These are phyloP conservation scores for Scheffersomyces segobiensis DNA, from an alignment of 1,139 yeast genomes.

Conservation along the genomic window DNA sequence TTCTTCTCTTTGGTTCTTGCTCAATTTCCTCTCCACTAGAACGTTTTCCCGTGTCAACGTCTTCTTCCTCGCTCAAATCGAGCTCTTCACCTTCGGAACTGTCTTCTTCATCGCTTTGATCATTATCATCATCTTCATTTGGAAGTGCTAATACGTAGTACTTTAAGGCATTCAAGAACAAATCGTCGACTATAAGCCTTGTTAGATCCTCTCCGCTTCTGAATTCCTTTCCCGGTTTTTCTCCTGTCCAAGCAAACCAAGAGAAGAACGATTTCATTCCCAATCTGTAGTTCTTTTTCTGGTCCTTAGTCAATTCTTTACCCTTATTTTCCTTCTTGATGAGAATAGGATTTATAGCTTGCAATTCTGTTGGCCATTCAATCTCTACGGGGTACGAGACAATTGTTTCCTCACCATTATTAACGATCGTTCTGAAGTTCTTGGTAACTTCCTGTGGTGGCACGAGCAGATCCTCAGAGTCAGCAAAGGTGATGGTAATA, in stretches of 20 bases:
- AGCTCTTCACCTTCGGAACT: constrained; percentile 56
- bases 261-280: constrained; percentile 78
- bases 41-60: constrained; percentile 10
- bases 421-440: constrained; percentile 43
- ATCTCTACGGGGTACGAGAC: constrained; percentile 51
- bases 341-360: constrained; percentile 50
- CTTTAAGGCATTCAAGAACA: constrained; percentile 71
- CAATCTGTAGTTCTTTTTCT: constrained; percentile 59
- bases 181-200: constrained; percentile 59
- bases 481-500: constrained; percentile 53
- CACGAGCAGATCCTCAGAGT: constrained; percentile 37
- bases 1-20: neutral
- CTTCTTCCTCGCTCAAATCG: constrained; percentile 53
- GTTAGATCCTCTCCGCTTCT: constrained; percentile 73
- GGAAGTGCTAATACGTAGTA: constrained; percentile 71
- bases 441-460: constrained; percentile 57
- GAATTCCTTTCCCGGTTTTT: constrained; percentile 70
- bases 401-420: constrained; percentile 54
- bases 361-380: constrained; percentile 61
- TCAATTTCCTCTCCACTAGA: neutral
- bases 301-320: constrained; percentile 41
- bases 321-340: constrained; percentile 38
- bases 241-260: constrained; percentile 77
- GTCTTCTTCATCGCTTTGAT: constrained; percentile 52
- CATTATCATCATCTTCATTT: constrained; percentile 55